Conservation (phyloP, 2,329 filamentous ascomycete species). For the Lasiodiplodia theobromae region DNA sequence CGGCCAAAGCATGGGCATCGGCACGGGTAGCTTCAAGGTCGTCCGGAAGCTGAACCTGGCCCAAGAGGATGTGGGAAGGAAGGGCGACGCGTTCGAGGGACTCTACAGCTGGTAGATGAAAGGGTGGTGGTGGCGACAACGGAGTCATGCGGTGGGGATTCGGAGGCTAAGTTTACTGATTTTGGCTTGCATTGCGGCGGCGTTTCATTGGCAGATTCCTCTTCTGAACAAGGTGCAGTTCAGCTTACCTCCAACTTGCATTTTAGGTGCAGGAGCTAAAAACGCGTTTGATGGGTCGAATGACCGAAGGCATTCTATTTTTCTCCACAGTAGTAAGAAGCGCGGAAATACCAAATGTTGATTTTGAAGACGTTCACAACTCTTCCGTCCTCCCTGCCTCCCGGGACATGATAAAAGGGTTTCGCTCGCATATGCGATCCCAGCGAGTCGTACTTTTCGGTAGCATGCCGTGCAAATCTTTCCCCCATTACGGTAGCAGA, state of each 20-base stretch:
- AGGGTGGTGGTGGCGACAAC: not conserved
- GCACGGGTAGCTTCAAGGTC: slow-evolving; percentile 91
- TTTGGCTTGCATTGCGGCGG: slow-evolving; percentile 29
- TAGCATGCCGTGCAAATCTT: not conserved
- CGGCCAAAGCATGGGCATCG: slow-evolving; percentile 91
- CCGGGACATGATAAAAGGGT: not conserved
- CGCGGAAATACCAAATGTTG: not conserved
- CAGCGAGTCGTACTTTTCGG: not conserved
- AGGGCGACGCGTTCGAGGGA: slow-evolving; percentile 69
- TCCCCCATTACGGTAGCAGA: not conserved
- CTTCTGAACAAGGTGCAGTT: slow-evolving; percentile 8
- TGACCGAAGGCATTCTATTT: not conserved
- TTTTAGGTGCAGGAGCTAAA: not conserved
- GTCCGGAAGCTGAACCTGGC: slow-evolving; percentile 76
- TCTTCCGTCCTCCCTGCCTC: not conserved
- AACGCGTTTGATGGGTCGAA: not conserved
- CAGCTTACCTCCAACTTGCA: not conserved
- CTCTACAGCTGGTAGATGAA: slow-evolving; percentile 22
- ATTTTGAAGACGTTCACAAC: not conserved
- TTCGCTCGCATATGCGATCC: not conserved
- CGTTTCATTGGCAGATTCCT: slow-evolving; percentile 7
- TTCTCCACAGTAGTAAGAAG: not conserved
- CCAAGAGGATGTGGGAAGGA: slow-evolving; percentile 63
- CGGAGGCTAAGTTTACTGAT: not conserved
- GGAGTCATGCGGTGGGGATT: not conserved